Evolutionary conservation across 805 yeast genomes (phyloP).

Genomic region (Myxozyma kluyveri): DNA sequence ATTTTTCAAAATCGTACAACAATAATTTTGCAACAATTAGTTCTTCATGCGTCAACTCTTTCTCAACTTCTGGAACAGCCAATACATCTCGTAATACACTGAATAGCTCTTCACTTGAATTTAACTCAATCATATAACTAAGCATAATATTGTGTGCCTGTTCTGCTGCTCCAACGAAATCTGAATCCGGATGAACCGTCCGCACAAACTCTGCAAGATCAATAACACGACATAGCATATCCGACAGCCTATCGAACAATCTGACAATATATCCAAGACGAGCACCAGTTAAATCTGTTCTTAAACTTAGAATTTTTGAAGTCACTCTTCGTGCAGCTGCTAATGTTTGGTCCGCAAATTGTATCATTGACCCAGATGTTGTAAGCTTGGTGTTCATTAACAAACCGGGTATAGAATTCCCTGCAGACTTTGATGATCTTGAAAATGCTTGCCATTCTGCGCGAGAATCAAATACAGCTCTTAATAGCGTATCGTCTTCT

Average conservation of each 20-base stretch:
- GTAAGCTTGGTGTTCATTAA: conserved; percentile 70
- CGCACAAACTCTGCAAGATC: conserved; percentile 91
- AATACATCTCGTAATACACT: conserved; percentile 57
- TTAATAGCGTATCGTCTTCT: conserved; percentile 29
- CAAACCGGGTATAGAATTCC: conserved; percentile 48
- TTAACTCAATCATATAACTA: conserved; percentile 88
- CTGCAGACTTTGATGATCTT: not conserved
- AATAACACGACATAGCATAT: conserved; percentile 83
- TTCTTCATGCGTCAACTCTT: conserved; percentile 66
- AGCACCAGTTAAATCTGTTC: conserved; percentile 31
- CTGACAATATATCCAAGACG: conserved; percentile 54
- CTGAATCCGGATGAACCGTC: conserved; percentile 69
- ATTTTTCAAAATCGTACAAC: conserved; percentile 79
- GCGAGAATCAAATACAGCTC: conserved; percentile 30
- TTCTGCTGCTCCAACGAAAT: conserved; percentile 78
- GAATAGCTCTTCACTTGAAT: conserved; percentile 75
- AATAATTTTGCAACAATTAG: conserved; percentile 75
- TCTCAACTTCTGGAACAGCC: conserved; percentile 39
- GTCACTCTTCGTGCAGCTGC: conserved; percentile 62
- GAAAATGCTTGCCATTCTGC: conserved; percentile 22
- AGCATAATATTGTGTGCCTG: conserved; percentile 82
- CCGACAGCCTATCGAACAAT: conserved; percentile 79
- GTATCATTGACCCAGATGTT: conserved; percentile 65
- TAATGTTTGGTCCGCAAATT: conserved; percentile 67
- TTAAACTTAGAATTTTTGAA: conserved; percentile 45